Evolutionary conservation across 371 early-diverging fungal species (phyloP), one percentile per base, ranked within the genome.

Genomic region (Conidiobolus incongruus): DNA sequence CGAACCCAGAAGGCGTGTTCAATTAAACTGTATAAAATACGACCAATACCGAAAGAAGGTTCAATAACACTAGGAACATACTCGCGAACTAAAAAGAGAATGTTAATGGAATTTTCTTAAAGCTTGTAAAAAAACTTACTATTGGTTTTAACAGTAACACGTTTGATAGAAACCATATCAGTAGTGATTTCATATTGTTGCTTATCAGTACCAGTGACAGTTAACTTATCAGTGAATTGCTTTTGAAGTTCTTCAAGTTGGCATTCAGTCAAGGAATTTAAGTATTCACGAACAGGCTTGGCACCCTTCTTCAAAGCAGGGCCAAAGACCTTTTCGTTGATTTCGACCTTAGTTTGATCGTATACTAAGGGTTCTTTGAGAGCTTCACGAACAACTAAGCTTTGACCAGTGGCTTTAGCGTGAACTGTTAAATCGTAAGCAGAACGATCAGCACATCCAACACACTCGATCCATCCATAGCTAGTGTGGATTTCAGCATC

Each of bases 401-500:
- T 89, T 55, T 88, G 81, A 44, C 83, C 84, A 50, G 99, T 94
- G 46, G 69, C 69, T 47, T 72, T 70, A 22, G 86, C 62, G 65
- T 99, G 99, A 19, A 81, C 84, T 11, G 87, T 80, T 52, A 99
- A 66, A 58, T 99, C 99, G 58, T 84, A 99, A 38, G 94, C 97
- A 2, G 94, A 86, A 47, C 99, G 83, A 61, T 99, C 99, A 41
- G 99, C 99, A 63, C 99, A 98, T 40, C 99, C 99, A 46, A 99
- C 98, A 60, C 98, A 97, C 63, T 99, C 99, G 59, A 98, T 85
- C 98, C 98, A 99, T 44, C 99, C 99, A 48, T 80, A 83, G 53
- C 77, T 77, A 49, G 74, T 80, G 49, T 80, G 61, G 55, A 94
- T 92, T 63, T 95, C 96, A 40, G 94, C 94, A 61, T 95, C 96